Percentiles rank a stretch among this genome's conserved stretches.
phyloP scores from a whole-genome alignment of 2,329 filamentous ascomycete species.

The Neofusicoccum laricinum region DNA sequence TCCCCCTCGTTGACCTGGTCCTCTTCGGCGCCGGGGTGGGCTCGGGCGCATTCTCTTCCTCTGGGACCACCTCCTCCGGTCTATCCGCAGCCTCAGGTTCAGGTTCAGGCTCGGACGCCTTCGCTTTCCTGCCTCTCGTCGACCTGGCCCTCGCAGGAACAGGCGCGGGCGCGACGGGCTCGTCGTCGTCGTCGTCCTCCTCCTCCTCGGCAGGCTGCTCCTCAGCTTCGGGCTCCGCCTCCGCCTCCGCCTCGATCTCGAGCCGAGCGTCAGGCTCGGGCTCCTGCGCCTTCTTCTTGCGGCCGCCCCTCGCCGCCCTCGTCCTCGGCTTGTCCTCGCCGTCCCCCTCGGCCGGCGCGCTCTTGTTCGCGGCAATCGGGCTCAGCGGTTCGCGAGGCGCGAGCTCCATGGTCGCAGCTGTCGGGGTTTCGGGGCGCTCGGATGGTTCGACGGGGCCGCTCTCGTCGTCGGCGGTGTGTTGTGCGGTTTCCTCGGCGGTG shows the following conservation, averaged over 20 bases:
- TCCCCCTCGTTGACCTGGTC: slow-evolving; percentile 1
- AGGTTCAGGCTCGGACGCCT: not conserved
- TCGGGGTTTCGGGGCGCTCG: slow-evolving; percentile 1
- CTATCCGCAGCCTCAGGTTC: not conserved
- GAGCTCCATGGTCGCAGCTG: not conserved
- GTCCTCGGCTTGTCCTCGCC: not conserved
- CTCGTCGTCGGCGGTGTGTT: not conserved
- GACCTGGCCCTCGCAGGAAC: not conserved
- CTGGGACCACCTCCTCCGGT: not conserved
- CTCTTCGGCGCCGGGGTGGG: not conserved
- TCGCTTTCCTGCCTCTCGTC: slow-evolving; percentile 4
- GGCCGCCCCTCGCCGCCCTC: not conserved
- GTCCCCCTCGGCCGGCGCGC: not conserved
- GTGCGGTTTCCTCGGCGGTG: not conserved
- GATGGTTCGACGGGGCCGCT: not conserved
- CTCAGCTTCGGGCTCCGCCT: not conserved
- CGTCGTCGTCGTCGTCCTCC: no score
- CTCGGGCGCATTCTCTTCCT: not conserved
- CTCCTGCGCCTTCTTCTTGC: slow-evolving; percentile 10
- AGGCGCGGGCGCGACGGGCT: not conserved
- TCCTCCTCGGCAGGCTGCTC: not conserved
- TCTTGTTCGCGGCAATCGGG: slow-evolving; percentile 2
- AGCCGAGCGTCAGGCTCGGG: not conserved
- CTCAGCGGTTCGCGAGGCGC: slow-evolving; percentile 5
- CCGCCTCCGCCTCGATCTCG: not conserved